phyloP scores from a whole-genome alignment of 225 moss, liverwort and hornwort genomes.

The Marchantia polymorpha region DNA sequence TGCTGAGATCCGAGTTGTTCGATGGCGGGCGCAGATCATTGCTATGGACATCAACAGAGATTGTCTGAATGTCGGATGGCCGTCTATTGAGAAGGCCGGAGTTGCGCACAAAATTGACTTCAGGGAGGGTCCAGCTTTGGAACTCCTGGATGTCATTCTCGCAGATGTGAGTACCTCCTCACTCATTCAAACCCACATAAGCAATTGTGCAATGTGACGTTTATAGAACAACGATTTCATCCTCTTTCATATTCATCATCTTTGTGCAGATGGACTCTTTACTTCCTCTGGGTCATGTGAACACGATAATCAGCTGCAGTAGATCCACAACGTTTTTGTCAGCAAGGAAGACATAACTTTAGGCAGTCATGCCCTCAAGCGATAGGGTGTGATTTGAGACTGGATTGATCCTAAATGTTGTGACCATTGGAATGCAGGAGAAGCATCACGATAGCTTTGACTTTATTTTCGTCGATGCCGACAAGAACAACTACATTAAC shows the following conservation, averaged over 20 bases:
- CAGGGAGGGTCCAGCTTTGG: conserved; percentile 72
- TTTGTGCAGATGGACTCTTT: neutral
- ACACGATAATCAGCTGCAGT: neutral
- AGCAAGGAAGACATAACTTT: neutral
- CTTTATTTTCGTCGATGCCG: conserved; percentile 91
- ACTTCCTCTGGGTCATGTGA: neutral
- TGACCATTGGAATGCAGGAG: conserved; percentile 44
- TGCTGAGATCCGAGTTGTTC: neutral
- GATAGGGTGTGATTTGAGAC: neutral
- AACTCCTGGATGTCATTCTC: conserved; percentile 53
- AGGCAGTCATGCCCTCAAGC: neutral
- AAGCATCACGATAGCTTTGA: conserved; percentile 62
- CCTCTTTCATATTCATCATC: neutral
- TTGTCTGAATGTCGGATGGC: conserved; percentile 71
- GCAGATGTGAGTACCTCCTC: conserved; percentile 42
- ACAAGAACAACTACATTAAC: conserved; percentile 86
- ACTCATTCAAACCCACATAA: neutral
- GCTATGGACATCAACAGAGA: conserved; percentile 79
- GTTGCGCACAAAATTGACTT: conserved; percentile 79
- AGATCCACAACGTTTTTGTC: neutral
- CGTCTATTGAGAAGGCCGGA: conserved; percentile 74
- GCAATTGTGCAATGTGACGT: neutral
- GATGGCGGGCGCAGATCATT: conserved; percentile 43
- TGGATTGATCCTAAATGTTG: no score
- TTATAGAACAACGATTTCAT: neutral